These are phyloP conservation scores for Rutstroemia sydowiana DNA, from an alignment of 2,329 filamentous ascomycete genomes.

Conservation along the genomic window DNA sequence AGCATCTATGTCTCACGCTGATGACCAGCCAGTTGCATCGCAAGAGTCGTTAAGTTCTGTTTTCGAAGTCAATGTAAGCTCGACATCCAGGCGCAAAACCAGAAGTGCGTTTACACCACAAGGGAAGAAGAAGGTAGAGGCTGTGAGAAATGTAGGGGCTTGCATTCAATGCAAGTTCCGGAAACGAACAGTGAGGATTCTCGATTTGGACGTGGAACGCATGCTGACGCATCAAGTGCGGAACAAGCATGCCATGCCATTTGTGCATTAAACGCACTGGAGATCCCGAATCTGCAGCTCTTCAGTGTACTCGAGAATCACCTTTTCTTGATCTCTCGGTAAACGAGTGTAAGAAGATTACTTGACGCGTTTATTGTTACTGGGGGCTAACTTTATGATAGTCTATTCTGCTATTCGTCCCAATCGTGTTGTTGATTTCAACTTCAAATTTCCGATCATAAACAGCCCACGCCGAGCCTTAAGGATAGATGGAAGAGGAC, in stretches of 20 bases:
- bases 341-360: constrained; percentile 4
- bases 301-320: constrained; percentile 8
- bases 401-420: not conserved
- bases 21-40: not conserved
- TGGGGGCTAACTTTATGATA: not conserved
- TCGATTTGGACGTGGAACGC: too few species aligned
- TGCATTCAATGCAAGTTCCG: constrained; percentile 27
- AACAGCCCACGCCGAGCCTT: constrained; percentile 5
- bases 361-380: not conserved
- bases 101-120: constrained; percentile 8
- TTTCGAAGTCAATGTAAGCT: constrained; percentile 7
- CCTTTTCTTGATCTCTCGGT: constrained; percentile 11
- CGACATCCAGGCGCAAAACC: constrained; percentile 4
- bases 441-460: not conserved
- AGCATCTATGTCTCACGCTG: not conserved
- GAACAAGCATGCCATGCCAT: constrained; percentile 4
- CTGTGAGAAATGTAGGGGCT: constrained; percentile 24
- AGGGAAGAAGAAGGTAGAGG: constrained; percentile 12
- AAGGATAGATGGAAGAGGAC: constrained; percentile 20
- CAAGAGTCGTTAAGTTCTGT: constrained; percentile 7
- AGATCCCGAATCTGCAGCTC: not conserved
- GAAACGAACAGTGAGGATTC: constrained; percentile 21
- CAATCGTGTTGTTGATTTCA: constrained; percentile 1
- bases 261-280: constrained; percentile 5
- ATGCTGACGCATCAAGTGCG: constrained; percentile 5